Base-by-base conservation (phyloP, 2,329 filamentous ascomycete species). In the Cercospora nicotianae region DNA sequence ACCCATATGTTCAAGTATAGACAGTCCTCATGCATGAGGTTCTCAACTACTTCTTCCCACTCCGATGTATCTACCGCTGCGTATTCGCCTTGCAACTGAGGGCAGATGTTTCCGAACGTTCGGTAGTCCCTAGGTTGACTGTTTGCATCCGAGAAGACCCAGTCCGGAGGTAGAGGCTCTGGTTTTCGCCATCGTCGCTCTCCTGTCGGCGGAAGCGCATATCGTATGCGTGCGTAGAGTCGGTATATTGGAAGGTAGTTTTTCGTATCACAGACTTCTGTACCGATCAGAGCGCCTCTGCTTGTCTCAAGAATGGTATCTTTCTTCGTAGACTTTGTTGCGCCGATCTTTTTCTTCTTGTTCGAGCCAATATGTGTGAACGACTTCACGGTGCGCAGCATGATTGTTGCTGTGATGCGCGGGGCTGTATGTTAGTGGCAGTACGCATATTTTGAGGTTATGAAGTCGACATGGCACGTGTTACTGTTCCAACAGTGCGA, bases 1-100 rank as follows among this genome's bases (percentile, higher is more conserved):
- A 69, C 67, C 67, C 67, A 71, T 18, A 71, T 67, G 13, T 71
- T 69, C 48, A 71, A 36, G 58, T 69, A 71, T 16, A 71, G 48
- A 51, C 70, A 71, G 55, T 71, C 70, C 33, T 71, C 70, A 59
- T 68, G 63, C 66, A 68, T 66, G 2, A 68, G 33, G 36, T 67
- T 63, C 30, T 67, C 64, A 2, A 58, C 66, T n/a, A 66, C 64
- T n/a, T 68, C 66, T 30, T 68, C 39, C 58, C 39, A 63, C 20
- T 31, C 57, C 36, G 42, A 63, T 13, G 60, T 48, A 9, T 66
- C 61, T n/a, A 64, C 61, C 7, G 60, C 66, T 20, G 59, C 60
- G 10, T 51, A 64, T 9, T 61, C 63, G 10, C 31, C 59, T 4
- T 36, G 61, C n/a, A 68, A 23, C 33, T 69, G 70, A 20, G 70